Evolutionary conservation across 306 rosid genomes (phyloP), one percentile per base, ranked within the genome.

Genomic region (Dicorynia guianensis): DNA sequence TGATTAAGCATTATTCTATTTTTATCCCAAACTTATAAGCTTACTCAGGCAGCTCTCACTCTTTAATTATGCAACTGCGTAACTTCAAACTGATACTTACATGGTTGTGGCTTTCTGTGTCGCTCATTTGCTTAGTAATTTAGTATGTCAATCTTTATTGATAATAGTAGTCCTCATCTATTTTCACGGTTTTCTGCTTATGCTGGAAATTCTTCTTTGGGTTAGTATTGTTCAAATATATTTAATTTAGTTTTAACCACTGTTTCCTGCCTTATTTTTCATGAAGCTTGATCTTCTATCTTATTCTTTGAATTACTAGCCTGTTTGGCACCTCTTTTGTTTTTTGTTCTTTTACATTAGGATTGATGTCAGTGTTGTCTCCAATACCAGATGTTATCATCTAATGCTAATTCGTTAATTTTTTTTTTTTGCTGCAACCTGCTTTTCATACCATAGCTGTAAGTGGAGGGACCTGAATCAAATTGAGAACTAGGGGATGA

Each of bases 31-130:
- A 9, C 44, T 61, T 38, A 36, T 42, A 55, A 25, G 63, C 11
- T 65, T 50, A 65, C 52, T 58, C 35, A 19, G 14, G 33, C 42
- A 19, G 18, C 49, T 20, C 30, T 52, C 42, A 44, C 4, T 64
- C 43, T 53, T 76, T 20, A 75, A 38, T 53, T 65, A 79, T 79
- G 75, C 75, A 38, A 56, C 18, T 60, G 80, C 74, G 61, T 75
- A 67, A 49, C 72, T 67, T 56, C 67, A 46, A 49, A 18, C 58
- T 63, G 39, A 56, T 20, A 44, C 44, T 8, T 12, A 50, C 35
- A 34, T 73, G 58, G 47, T 64, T 64, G 47, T 49, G 67, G 25
- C 39, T 72, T 18, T 59, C 69, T 46, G 73, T 72, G 69, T 30
- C 35, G 68, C 60, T 54, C 67, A 72, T 67, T 60, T 52, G 70